Percentiles rank a stretch among this genome's conserved stretches.
Conservation (phyloP, 2,329 filamentous ascomycete species). For the Aaosphaeria arxii region DNA sequence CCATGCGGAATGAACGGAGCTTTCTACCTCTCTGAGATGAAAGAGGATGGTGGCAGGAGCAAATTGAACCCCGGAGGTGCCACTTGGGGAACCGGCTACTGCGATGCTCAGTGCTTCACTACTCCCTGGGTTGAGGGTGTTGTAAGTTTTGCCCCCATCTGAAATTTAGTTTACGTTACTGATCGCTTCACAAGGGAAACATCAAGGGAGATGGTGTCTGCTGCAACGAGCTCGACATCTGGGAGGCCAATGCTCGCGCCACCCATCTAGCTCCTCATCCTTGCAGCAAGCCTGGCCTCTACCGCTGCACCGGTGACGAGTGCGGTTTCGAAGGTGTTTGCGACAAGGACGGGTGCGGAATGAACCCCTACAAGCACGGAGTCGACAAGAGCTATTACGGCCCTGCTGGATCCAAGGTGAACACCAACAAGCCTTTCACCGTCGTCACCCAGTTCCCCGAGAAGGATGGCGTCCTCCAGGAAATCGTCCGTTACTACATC, state of each 20-base stretch:
- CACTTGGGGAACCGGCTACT: conserved; percentile 60
- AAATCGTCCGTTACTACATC: conserved; percentile 65
- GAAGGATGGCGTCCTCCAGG: conserved; percentile 54
- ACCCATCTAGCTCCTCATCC: conserved; percentile 50
- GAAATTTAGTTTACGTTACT: conserved; percentile 14
- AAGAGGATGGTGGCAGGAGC: conserved; percentile 33
- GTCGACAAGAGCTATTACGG: conserved; percentile 27
- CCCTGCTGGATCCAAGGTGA: conserved; percentile 42
- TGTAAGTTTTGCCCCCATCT: conserved; percentile 17
- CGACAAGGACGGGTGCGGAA: conserved; percentile 35
- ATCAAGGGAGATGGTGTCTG: conserved; percentile 46
- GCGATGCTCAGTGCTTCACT: conserved; percentile 44
- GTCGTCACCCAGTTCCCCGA: conserved; percentile 67
- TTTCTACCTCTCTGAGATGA: conserved; percentile 40
- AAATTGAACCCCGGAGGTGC: conserved; percentile 50
- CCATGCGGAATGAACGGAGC: conserved; percentile 43
- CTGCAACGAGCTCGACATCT: conserved; percentile 57
- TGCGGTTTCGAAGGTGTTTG: conserved; percentile 35
- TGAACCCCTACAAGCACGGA: conserved; percentile 28
- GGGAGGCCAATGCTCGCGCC: conserved; percentile 52
- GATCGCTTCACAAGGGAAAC: conserved; percentile 39
- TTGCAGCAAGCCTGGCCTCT: conserved; percentile 46
- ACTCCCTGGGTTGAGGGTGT: conserved; percentile 38
- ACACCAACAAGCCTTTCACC: conserved; percentile 60
- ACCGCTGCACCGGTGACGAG: conserved; percentile 40